Conservation (phyloP, 2,329 filamentous ascomycete genomes). For the Hypoxylon sp. region DNA sequence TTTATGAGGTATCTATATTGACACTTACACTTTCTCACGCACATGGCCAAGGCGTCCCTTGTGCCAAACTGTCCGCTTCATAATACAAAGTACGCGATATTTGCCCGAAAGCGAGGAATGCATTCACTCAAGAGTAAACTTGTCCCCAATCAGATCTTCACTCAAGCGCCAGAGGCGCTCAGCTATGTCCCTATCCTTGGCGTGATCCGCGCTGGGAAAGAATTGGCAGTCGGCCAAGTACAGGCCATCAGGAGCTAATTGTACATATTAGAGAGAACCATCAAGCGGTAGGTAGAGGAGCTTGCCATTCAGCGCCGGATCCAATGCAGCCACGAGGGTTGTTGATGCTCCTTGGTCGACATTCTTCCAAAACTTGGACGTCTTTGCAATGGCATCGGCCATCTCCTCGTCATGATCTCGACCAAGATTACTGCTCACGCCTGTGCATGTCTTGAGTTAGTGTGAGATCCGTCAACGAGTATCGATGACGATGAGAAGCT, state of each 20-base stretch:
- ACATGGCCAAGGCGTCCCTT: not conserved
- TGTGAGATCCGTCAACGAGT: not conserved
- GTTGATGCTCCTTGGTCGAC: conserved; percentile 55
- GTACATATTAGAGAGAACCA: conserved; percentile 6
- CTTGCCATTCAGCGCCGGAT: conserved; percentile 53
- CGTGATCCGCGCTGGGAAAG: conserved; percentile 49
- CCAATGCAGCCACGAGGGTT: conserved; percentile 56
- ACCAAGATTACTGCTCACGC: conserved; percentile 55
- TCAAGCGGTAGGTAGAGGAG: not conserved
- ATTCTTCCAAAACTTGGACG: conserved; percentile 53
- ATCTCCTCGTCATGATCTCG: conserved; percentile 56
- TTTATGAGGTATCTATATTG: not conserved
- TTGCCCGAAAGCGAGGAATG: not conserved
- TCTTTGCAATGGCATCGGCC: conserved; percentile 49
- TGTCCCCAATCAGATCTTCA: conserved; percentile 58
- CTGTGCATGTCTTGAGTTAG: conserved; percentile 41
- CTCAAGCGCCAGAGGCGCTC: conserved; percentile 60
- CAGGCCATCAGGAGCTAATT: conserved; percentile 52
- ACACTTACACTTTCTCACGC: not conserved
- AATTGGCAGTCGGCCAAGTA: conserved; percentile 60
- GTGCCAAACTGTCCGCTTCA: not conserved
- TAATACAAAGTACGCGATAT: not conserved
- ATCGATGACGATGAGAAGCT: conserved; percentile 8
- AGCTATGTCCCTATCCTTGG: conserved; percentile 53
- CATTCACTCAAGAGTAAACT: conserved; percentile 51